Evolutionary conservation across 176 grass and related monocot species (phyloP), one percentile per base, ranked within the genome.

Genomic region (Cymbopogon citratus): DNA sequence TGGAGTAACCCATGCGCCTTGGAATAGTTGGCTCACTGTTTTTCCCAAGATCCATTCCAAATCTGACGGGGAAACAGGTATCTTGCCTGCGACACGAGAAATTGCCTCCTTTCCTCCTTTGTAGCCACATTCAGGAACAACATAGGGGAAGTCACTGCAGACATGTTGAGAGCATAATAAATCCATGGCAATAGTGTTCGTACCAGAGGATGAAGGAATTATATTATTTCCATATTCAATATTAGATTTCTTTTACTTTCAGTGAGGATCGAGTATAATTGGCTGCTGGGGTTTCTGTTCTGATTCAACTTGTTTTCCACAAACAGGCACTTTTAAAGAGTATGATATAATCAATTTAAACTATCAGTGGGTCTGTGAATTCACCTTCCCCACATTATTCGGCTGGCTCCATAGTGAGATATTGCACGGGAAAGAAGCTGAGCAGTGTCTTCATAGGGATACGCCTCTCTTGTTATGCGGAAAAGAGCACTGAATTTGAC

Each of bases 371-470:
- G 24, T 34, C 6, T 35, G 44, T 66, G 38, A 73, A 80, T 62
- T 75, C 59, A 97, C 94, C 91, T 94, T 85, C 94, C 94, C 94
- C 94, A 94, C 85, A 97, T 92, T 72, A 97, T 80, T 48, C 87
- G 87, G 54, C 83, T 88, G 12, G 94, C 89, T 80, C 94, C 91
- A 41, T 78, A 97, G 71, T 54, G 88, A 74, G 85, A 79, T 70
- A 94, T 83, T 4, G 62, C 85, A 38, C 83, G 62, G 34, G 74
- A 92, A 90, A 97, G 91, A 83, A 90, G 73, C n/a, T 76, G 66
- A 49, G 84, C 25, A 36, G 90, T 85, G 65, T 97, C 94, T 80
- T 90, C 91, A 36, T 92, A 94, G 1, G 94, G 94, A 90, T 91
- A 86, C 45, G 81, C 48, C 59, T 92, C 88, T 77, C 94, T 94